Base-by-base conservation (phyloP, 352 stramenopile species). In the Phytophthora constricta region DNA sequence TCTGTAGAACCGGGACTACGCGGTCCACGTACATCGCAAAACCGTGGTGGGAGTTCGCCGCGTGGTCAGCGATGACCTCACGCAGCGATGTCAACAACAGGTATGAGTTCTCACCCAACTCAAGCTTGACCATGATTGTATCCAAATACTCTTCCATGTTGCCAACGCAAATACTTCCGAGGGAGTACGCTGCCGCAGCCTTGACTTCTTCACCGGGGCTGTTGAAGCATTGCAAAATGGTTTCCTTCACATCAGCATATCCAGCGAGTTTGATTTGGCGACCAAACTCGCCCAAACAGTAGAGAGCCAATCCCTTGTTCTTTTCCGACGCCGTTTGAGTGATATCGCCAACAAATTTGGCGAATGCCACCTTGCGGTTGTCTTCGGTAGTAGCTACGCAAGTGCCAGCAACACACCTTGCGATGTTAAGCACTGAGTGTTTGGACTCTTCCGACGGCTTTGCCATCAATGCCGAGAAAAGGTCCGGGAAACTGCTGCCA, bases 141-240 rank as follows among this genome's bases (percentile, higher is more conserved):
- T 95, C 87, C 17, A 96, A 63, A 54, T 95, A 97, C 48, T 90
- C 78, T 53, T 77, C 73, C 89, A 96, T 97, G 68, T 97, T 97
- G 42, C 97, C 96, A 8, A 99, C 94, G 48, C 96, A 97, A 47
- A 98, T 94, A 58, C 95, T 97, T 22, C 98, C 98, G 41, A 99
- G 80, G 4, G 97, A 97, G 78, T 98, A 98, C 17, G 97, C 97
- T 4, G 98, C 96, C 16, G 97, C 97, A 27, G 97, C 87, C 84
- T 99, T 99, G 39, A 98, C 86, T 66, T 99, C 97, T 70, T 99
- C 97, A 10, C 63, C 76, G 58, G 84, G 22, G 65, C 73, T 60
- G n/a, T 66, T 80, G 59, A 99, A 99, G 56, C 86, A 95, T 17
- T 87, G 72, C 26, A 98, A 68, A 73, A 98, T 97, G 28, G 96